Conservation (phyloP, 257 asterid genomes). For the Ilex asprella region DNA sequence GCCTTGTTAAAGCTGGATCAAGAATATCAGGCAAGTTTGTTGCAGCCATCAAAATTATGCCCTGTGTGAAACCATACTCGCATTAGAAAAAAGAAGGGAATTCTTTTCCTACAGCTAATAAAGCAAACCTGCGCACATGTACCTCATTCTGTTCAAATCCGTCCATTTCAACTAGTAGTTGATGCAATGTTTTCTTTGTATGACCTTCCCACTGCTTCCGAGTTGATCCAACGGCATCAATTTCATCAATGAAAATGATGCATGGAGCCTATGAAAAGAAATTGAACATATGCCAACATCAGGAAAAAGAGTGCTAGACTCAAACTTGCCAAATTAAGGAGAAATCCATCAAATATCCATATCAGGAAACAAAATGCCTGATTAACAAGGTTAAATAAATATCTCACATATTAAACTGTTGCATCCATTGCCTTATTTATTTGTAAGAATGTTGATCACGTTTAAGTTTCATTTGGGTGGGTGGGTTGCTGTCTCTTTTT, state of each 20-base stretch:
- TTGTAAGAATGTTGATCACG: too few species aligned
- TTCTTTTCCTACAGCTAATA: conserved; percentile 3
- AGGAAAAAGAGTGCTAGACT: conserved; percentile 4
- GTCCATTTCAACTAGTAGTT: conserved; percentile 96
- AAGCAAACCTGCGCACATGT: neutral
- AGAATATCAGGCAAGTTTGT: conserved; percentile 97
- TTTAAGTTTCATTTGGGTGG: too few species aligned
- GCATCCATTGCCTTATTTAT: too few species aligned
- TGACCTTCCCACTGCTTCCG: conserved; percentile 99
- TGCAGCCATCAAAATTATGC: conserved; percentile 94
- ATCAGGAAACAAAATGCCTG: neutral
- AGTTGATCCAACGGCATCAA: conserved; percentile 97
- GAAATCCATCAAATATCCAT: too few species aligned
- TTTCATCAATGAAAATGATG: conserved; percentile 93
- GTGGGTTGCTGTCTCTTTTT: too few species aligned
- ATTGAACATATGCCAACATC: conserved; percentile 9
- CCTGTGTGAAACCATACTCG: conserved; percentile 32
- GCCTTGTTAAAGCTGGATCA: conserved; percentile 97
- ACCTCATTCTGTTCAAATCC: conserved; percentile 99
- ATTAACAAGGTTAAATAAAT: neutral
- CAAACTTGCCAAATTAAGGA: too few species aligned
- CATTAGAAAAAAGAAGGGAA: conserved; percentile 1
- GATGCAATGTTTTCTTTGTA: conserved; percentile 94
- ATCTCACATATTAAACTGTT: too few species aligned
- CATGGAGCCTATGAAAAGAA: conserved; percentile 73